Base-by-base conservation (phyloP, 768 basidiomycete species). In the Leccinum sublutescens region DNA sequence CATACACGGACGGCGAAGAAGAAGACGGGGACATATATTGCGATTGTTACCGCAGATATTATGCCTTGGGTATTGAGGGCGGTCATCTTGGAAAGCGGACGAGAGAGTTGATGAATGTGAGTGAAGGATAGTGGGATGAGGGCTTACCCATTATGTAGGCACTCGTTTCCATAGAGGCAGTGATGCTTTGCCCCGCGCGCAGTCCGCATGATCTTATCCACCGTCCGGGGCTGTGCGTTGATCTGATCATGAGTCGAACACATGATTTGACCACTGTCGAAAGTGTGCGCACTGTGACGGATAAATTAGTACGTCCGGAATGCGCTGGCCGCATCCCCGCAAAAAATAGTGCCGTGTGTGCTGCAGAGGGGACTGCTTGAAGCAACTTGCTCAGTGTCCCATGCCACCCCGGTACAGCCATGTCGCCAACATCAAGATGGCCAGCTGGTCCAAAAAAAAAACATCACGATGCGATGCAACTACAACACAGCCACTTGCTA, bases 31-130 rank as follows among this genome's bases (percentile, higher is more conserved):
- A 80, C 66, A 70, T 88, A 89, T 60, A 85, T 80, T 14, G 72
- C 82, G 49, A 90, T 76, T 62, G 83, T 77, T 6, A 83, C 84
- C 2, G 82, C 83, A 33, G 86, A 80, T 59, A 89, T 82, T 60
- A 80, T 79, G 23, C 80, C 80, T 56, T 77, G 77, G 1, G 71
- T 60, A 58, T 79, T 69, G 47, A 81, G 71, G 31, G 43, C 43
- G 19, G 71, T 19, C 74, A 79, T 77, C 52, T 59, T 59, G 59
- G 9, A 47, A 34, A 58, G 50, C 1, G 49, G 19, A 60, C 10
- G 56, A 51, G 29, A 34, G 34, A 45, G 50, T 23, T 38, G 25
- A 50, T 8, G 56, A 43, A 31, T 51, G 48, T 45, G 43, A 53
- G 31, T 38, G 59, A 45, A 58, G 33, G 36, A 50, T 40, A 38